Base-by-base conservation (phyloP, 1,284 basidiomycete genomes). In the Cystobasidiaceae sp. region DNA sequence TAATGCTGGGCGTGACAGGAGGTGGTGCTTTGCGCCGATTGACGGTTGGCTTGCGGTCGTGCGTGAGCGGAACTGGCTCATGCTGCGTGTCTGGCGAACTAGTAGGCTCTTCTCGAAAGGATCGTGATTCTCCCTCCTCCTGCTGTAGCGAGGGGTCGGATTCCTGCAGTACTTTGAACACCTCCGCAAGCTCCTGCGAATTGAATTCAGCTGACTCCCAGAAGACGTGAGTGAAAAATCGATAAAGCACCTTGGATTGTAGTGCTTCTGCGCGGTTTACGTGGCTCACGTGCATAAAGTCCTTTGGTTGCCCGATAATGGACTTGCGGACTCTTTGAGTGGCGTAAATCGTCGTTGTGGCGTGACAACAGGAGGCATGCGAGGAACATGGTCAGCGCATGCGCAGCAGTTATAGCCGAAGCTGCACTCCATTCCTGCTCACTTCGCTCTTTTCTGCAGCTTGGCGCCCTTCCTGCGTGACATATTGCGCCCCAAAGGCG, bases 21-120 rank as follows among this genome's bases (percentile, higher is more conserved):
- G 61, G 61, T 54, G 61, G 61, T 52, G 61, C 52, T 48, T 64
- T 64, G 11, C 61, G 51, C 28, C 37, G 41, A 21, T 56, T 56
- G 23, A 56, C 25, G 25, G 54, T 56, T 15, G 54, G 54, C 39
- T 56, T 56, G 11, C 39, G 54, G 17, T 21, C 15, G 17, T 28
- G 37, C 5, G 11, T 41, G 8, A 52, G 33, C 6, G 50, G 41
- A 25, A 23, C 33, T 7, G 33, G 32, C 9, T 32, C 13, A 15
- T 56, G 54, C 23, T 55, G 51, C 23, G 7, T 28, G 13, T 44
- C 17, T 19, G 54, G 37, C 7, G 6, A 17, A 8, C 54, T 21
- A 0, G 17, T 25, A 15, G 5, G 13, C 5, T 3, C 21, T 45
- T 3, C 21, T 45, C 30, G 19, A 33, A 9, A 34, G 33, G 28